Evolutionary conservation across 768 basidiomycete genomes (phyloP), one percentile per base, ranked within the genome.

Genomic region (Macrolepiota dolichaula): DNA sequence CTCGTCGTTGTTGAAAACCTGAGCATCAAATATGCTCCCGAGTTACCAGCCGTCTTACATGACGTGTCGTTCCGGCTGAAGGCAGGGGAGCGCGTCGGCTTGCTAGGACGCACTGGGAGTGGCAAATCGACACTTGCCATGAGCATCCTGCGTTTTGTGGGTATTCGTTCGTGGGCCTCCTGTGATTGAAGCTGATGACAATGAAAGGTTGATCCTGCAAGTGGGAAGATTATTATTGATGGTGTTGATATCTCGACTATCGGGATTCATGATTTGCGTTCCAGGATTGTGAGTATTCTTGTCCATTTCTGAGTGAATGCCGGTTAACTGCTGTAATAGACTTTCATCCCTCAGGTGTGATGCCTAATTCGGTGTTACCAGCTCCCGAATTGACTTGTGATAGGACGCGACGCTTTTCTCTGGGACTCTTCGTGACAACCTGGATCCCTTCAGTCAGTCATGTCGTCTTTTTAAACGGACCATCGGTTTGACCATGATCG

Each of bases 161-260:
- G 86, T 77, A 19, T n/a, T 42, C 38, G 19, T 59, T 53, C 38
- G 51, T 19, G 1, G 6, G 32, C 38, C 19, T 53, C 15, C 11
- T n/a, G 47, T 25, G 11, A 10, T 25, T 46, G 27, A 42, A 32
- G 50, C 51, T 62, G 55, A 64, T 11, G 35, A 50, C 24, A 57
- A n/a, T 36, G 49, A 29, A 59, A 87, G 85, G 84, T 87, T n/a
- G 94, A 96, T 68, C 92, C 94, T 1, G 75, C 80, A 2, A 76
- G 75, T 15, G 95, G 95, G 0, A 80, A 80, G 22, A 94, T 97
- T 54, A 32, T 91, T 49, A 86, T 96, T n/a, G 94, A 95, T 63
- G 94, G 93, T 4, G 87, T 96, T 62, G 94, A 96, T 68, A 92
- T 94, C 55, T 87, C 88, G 1, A 87, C 77, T 3, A 94, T 97